phyloP scores from a whole-genome alignment of 352 stramenopile genomes.

The Phytophthora kernoviae region DNA sequence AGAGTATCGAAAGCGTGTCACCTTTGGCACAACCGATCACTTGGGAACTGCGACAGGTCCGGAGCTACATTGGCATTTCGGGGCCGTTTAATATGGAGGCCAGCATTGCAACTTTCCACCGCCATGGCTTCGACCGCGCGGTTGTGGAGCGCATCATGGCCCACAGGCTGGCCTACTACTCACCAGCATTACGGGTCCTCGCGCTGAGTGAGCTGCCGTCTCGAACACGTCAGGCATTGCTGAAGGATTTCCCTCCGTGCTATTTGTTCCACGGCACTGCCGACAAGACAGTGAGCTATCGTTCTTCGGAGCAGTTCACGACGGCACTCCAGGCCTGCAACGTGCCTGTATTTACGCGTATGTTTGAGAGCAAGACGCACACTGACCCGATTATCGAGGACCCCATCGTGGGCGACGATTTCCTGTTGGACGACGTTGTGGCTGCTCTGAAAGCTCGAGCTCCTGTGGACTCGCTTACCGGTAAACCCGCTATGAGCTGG shows the following conservation, averaged over 20 bases:
- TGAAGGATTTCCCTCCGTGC: constrained; percentile 56
- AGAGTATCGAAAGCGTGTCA: constrained; percentile 36
- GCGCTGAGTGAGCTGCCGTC: constrained; percentile 45
- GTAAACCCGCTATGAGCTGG: constrained; percentile 40
- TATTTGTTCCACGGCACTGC: constrained; percentile 72
- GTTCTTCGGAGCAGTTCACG: constrained; percentile 60
- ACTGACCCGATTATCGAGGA: constrained; percentile 94
- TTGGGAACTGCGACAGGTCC: constrained; percentile 69
- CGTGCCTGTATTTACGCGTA: constrained; percentile 54
- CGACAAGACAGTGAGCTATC: constrained; percentile 67
- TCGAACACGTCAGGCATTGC: constrained; percentile 18
- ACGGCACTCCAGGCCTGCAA: constrained; percentile 48
- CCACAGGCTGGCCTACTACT: constrained; percentile 62
- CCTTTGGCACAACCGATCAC: constrained; percentile 42
- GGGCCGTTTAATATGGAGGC: constrained; percentile 87
- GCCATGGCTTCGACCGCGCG: constrained; percentile 78
- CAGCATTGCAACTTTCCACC: constrained; percentile 79
- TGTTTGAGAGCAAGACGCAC: constrained; percentile 88
- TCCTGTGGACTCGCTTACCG: constrained; percentile 35
- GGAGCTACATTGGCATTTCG: constrained; percentile 88
- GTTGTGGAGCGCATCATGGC: constrained; percentile 88
- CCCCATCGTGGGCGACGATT: constrained; percentile 69
- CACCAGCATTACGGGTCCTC: constrained; percentile 49
- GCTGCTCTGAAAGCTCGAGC: constrained; percentile 49
- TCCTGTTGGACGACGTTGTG: constrained; percentile 61